These are phyloP conservation scores for Plasmodium gonderi DNA, from an alignment of 169 alveolate genomes.

Conservation along the genomic window DNA sequence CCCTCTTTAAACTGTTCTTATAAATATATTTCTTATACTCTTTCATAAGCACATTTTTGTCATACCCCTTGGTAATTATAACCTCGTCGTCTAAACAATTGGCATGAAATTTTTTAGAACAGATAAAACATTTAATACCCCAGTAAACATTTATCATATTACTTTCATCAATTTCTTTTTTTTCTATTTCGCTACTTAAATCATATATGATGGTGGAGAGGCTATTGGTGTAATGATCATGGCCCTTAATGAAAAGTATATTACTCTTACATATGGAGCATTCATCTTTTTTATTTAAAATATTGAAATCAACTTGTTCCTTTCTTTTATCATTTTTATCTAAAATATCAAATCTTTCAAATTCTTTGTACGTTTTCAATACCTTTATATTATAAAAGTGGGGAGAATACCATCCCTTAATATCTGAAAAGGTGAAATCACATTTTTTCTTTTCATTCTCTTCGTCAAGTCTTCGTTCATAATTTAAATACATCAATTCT, in stretches of 20 bases:
- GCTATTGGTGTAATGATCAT: slow-evolving; percentile 59
- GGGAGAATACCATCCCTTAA: slow-evolving; percentile 73
- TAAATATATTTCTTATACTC: slow-evolving; percentile 67
- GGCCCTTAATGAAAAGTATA: slow-evolving; percentile 54
- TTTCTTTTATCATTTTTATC: slow-evolving; percentile 42
- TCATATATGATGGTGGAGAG: slow-evolving; percentile 37
- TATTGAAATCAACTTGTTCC: slow-evolving; percentile 6
- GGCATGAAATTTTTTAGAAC: slow-evolving; percentile 66
- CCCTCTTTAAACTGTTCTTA: slow-evolving; percentile 52
- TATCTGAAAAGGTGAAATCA: slow-evolving; percentile 50
- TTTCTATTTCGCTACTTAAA: slow-evolving; percentile 26
- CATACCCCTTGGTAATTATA: slow-evolving; percentile 40
- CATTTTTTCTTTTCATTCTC: slow-evolving; percentile 29
- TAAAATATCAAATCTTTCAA: slow-evolving; percentile 45
- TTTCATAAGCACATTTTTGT: slow-evolving; percentile 61
- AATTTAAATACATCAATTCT: slow-evolving; percentile 10
- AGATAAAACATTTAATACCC: slow-evolving; percentile 66
- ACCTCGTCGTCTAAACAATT: slow-evolving; percentile 49
- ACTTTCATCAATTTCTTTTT: slow-evolving; percentile 47
- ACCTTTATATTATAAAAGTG: slow-evolving; percentile 66
- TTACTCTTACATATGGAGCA: slow-evolving; percentile 33
- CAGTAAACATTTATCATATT: slow-evolving; percentile 40
- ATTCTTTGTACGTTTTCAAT: slow-evolving; percentile 25
- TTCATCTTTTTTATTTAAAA: slow-evolving; percentile 4
- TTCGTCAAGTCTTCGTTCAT: slow-evolving; percentile 6